Evolutionary conservation across 2,329 filamentous ascomycete genomes (phyloP).

Genomic region (Fusarium albidum): DNA sequence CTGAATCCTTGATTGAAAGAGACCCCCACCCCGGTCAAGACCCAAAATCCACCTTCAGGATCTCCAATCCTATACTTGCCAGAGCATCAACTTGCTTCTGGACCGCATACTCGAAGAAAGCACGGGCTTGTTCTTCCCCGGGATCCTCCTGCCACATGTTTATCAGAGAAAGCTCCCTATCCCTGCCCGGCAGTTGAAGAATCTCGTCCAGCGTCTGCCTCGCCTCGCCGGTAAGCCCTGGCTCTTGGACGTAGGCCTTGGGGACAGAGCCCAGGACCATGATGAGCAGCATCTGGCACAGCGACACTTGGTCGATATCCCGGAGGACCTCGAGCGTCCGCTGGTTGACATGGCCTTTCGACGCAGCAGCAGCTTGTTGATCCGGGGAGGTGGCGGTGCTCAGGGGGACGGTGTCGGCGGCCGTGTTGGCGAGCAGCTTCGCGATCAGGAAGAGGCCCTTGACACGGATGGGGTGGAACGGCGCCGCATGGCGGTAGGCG

Average conservation of each 20-base stretch:
- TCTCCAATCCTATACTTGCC: slow-evolving; percentile 53
- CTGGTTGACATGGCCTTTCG: slow-evolving; percentile 31
- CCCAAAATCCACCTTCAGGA: slow-evolving; percentile 53
- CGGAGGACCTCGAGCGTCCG: slow-evolving; percentile 44
- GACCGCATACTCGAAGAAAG: slow-evolving; percentile 60
- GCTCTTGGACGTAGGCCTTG: slow-evolving; percentile 53
- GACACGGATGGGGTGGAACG: slow-evolving; percentile 59
- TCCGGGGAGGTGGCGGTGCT: slow-evolving; percentile 34
- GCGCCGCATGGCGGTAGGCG: slow-evolving; percentile 58
- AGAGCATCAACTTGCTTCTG: slow-evolving; percentile 57
- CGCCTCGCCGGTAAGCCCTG: slow-evolving; percentile 55
- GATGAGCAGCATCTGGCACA: slow-evolving; percentile 61
- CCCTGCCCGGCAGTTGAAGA: slow-evolving; percentile 54
- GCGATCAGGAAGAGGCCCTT: slow-evolving; percentile 61
- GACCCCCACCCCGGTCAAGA: background rate
- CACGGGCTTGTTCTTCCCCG: slow-evolving; percentile 47
- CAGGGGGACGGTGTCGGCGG: slow-evolving; percentile 47
- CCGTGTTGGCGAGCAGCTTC: slow-evolving; percentile 60
- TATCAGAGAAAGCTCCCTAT: slow-evolving; percentile 54
- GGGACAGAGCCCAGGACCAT: slow-evolving; percentile 55
- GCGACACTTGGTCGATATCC: slow-evolving; percentile 59
- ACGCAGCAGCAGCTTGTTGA: slow-evolving; percentile 39
- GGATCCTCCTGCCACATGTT: slow-evolving; percentile 54
- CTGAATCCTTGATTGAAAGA: no score
- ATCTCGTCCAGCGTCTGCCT: slow-evolving; percentile 59